Base-by-base conservation (phyloP, 306 rosid genomes). In the Cucurbita pepo region DNA sequence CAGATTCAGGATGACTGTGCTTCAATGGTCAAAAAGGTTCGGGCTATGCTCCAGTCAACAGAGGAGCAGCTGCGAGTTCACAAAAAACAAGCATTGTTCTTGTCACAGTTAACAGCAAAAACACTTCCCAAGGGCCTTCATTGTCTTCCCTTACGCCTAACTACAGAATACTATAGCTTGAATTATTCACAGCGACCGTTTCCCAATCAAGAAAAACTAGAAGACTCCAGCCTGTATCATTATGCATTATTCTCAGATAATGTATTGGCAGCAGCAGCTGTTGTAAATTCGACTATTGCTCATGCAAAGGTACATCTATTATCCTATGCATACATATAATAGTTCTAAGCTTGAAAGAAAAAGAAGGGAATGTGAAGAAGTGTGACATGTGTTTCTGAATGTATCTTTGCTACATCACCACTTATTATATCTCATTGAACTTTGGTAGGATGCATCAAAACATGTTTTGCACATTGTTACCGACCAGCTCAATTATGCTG, bases 31-130 rank as follows among this genome's bases (percentile, higher is more conserved):
- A 93, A 90, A 81, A 93, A 90, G 80, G 91, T 93, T 72, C 84
- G 98, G 71, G 98, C 98, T 64, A 90, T 93, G 96, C 85, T 90
- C 57, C 96, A 90, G 78, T 87, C 97, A 18, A 80, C 95, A 2
- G 96, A 93, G 75, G 96, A 93, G 82, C 98, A 88, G 83, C 90
- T 93, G 52, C 91, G 89, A 53, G 91, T 83, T 43, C 93, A 90
- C 89, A 93, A 86, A 81, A 93, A 93, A 81, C 98, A 93, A 92
- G 82, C 96, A 56, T 13, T 81, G 82, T 93, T 93, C 93, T 86
- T 93, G 80, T 88, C 96, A 22, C 99, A 94, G 30, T 75, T 75
- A 13, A 64, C 71, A 9, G 77, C 77, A 48, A 64, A 75, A 61
- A 44, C 77, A 15, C 36, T 75, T 9, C 60, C 77, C 4, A 75